A percentile compares a stretch with the other conserved stretches of the same genome.
Evolutionary conservation across 225 moss, liverwort and hornwort species (phyloP).

Genomic region (Climacium dendroides): DNA sequence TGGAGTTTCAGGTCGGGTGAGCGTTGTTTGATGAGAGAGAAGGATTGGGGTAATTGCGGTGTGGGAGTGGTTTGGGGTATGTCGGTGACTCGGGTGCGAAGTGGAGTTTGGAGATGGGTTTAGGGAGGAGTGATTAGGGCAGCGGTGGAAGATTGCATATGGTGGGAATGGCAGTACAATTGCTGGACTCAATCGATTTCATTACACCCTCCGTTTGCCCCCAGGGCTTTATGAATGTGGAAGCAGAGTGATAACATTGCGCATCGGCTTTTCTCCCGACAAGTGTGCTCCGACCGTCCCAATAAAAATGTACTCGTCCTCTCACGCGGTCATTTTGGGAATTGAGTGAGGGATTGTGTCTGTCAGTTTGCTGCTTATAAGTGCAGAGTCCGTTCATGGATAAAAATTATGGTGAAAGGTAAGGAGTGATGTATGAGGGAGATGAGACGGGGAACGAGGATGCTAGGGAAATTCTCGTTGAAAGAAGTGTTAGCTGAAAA

Average conservation of each 20-base stretch:
- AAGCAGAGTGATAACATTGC: constrained; percentile 76
- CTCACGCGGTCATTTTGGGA: neutral
- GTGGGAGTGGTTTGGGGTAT: neutral
- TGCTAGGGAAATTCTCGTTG: too few relatives aligned
- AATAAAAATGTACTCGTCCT: constrained; percentile 49
- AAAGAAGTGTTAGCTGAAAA: neutral
- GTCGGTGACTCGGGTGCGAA: neutral
- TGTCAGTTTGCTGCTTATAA: neutral
- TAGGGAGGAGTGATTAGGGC: neutral
- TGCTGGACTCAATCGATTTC: constrained; percentile 25
- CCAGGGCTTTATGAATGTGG: constrained; percentile 62
- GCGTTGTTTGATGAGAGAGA: neutral
- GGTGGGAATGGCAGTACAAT: constrained; percentile 64
- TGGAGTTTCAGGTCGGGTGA: neutral
- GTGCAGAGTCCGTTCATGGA: neutral
- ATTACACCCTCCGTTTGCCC: constrained; percentile 13
- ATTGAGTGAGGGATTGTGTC: neutral
- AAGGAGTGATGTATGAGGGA: neutral
- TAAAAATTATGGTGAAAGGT: neutral
- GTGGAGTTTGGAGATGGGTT: neutral
- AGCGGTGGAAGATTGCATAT: neutral
- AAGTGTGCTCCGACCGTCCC: constrained; percentile 51
- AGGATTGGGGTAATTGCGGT: neutral
- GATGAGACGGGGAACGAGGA: neutral
- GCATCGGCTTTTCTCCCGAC: constrained; percentile 80